phyloP scores from a whole-genome alignment of 2,329 filamentous ascomycete genomes.

The Fusarium subglutinans region DNA sequence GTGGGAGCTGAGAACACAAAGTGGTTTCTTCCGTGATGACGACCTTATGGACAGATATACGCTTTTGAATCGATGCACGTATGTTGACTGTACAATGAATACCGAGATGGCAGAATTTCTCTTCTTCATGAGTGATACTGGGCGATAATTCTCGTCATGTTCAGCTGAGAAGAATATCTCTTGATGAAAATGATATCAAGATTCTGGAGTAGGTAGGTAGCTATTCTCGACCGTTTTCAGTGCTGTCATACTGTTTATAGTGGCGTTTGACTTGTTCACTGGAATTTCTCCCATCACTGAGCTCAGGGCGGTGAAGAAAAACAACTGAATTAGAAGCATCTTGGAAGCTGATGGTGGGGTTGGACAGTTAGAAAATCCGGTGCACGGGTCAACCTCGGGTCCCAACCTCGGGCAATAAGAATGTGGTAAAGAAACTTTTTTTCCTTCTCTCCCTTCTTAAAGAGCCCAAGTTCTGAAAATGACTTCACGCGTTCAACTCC shows the following conservation, averaged over 20 bases:
- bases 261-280: conserved; percentile 35
- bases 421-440: conserved; percentile 45
- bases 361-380: conserved; percentile 20
- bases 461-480: conserved; percentile 39
- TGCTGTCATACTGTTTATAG: conserved; percentile 2
- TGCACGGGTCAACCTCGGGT: conserved; percentile 38
- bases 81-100: neutral
- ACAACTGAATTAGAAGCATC: conserved; percentile 29
- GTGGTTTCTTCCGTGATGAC: neutral
- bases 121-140: neutral
- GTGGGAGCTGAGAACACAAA: neutral
- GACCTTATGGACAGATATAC: neutral
- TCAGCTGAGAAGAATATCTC: too few relatives aligned
- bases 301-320: conserved; percentile 31
- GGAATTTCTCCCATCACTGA: conserved; percentile 37
- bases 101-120: conserved; percentile 5
- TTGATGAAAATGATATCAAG: neutral
- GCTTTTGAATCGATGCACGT: neutral
- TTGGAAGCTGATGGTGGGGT: conserved; percentile 33
- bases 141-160: neutral
- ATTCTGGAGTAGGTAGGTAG: neutral
- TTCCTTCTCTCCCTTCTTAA: conserved; percentile 39
- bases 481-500: conserved; percentile 38
- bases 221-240: neutral
- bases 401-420: conserved; percentile 41